Base-by-base conservation (phyloP, 495 filamentous ascomycete species). In the Neurospora hispaniola region DNA sequence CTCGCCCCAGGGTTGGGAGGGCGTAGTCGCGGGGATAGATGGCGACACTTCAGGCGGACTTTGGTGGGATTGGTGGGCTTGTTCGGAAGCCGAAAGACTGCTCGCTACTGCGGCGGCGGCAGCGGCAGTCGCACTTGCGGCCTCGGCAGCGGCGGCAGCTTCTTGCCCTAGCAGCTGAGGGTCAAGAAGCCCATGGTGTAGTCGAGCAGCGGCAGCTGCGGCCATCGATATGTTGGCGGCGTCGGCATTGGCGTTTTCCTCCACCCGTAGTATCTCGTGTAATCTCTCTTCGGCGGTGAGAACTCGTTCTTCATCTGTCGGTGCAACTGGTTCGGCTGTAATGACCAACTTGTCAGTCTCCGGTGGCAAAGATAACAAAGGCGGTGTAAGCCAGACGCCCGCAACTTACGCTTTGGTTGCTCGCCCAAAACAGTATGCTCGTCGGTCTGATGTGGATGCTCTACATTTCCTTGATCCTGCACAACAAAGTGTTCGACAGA, bases 391-490 rank as follows among this genome's bases (percentile, higher is more conserved):
- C 54, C 54, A 66, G 54, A 8, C 14, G 54, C 12, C 14, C 7
- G 41, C 20, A 23, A 48, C 69, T 59, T 66, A 27, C n/a, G 42
- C 41, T 54, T 62, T 16, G 35, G 20, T 54, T 48, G 72, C 27
- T 27, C 27, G 8, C 18, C 20, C 16, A 18, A 23, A 71, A 35
- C 66, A 10, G 78, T 77, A 71, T 74, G 80, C 12, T 84, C 83
- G 44, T 84, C 78, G 74, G 73, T 80, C 6, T 81, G 68, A 0
- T 84, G 81, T 4, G 83, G 82, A 62, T 86, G 84, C 10, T 86
- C 85, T 20, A 84, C 70, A 4, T 83, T 84, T 71, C 83, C 85
- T 43, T 86, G 85, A 43, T 87, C 86, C 27, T 86, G 84, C 14
- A 87, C 66, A 74, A 87, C 83, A 44, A 85, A 84, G 40, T 78